phyloP scores from a whole-genome alignment of 257 asterid genomes.

The Petrea volubilis region DNA sequence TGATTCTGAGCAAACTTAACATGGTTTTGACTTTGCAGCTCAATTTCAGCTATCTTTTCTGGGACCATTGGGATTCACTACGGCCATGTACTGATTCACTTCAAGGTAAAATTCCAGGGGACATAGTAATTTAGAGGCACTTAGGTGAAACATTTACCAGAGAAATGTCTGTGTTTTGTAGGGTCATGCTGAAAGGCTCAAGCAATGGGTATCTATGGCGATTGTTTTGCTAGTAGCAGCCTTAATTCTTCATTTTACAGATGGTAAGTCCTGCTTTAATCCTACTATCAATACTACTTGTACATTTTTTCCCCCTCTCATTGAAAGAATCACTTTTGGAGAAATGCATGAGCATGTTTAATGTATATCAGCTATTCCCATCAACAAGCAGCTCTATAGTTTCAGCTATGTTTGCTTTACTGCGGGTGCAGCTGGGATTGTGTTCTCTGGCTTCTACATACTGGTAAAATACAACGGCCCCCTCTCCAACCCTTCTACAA shows the following conservation, averaged over 20 bases:
- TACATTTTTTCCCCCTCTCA: background rate
- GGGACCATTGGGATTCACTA: constrained; percentile 88
- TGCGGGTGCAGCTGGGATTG: constrained; percentile 89
- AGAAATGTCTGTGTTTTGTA: constrained; percentile 27
- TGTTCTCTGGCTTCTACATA: constrained; percentile 68
- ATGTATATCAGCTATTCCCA: constrained; percentile 64
- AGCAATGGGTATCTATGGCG: constrained; percentile 84
- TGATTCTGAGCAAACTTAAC: constrained; percentile 5
- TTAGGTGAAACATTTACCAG: too few relatives aligned
- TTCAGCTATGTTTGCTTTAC: constrained; percentile 90
- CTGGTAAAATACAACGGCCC: constrained; percentile 45
- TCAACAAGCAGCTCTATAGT: constrained; percentile 89
- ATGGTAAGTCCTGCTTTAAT: constrained; percentile 45
- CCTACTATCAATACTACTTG: background rate
- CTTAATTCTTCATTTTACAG: constrained; percentile 72
- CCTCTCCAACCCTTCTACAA: background rate
- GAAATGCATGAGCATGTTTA: background rate
- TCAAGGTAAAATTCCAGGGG: constrained; percentile 45
- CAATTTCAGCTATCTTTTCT: constrained; percentile 77
- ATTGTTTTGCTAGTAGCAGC: constrained; percentile 52
- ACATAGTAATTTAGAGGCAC: background rate
- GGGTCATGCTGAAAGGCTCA: constrained; percentile 82
- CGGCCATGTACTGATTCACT: constrained; percentile 85
- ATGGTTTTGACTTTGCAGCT: constrained; percentile 38
- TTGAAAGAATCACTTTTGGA: background rate